Evolutionary conservation across 2,329 filamentous ascomycete genomes (phyloP).

Genomic region (Lachnellula subtilissima): DNA sequence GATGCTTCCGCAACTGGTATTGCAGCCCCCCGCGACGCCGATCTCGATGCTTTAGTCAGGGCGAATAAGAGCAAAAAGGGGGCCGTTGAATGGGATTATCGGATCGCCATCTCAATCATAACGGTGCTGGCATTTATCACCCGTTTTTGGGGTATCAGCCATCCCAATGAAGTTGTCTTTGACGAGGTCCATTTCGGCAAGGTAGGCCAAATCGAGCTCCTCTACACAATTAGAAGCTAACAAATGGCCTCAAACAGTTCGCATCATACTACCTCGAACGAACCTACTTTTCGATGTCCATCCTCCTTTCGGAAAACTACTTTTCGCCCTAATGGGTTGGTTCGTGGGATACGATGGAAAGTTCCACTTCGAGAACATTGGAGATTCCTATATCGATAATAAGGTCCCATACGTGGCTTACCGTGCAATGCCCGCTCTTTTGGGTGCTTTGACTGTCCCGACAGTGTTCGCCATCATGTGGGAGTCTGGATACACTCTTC

Average conservation of each 20-base stretch:
- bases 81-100: slow-evolving; percentile 75
- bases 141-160: slow-evolving; percentile 91
- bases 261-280: slow-evolving; percentile 84
- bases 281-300: slow-evolving; percentile 99
- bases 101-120: slow-evolving; percentile 69
- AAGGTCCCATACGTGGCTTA: slow-evolving; percentile 97
- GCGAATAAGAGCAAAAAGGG: slow-evolving; percentile 36
- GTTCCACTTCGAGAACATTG: slow-evolving; percentile 99
- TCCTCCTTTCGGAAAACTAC: slow-evolving; percentile 94
- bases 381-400: slow-evolving; percentile 95
- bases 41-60: slow-evolving; percentile 48
- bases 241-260: slow-evolving; percentile 45
- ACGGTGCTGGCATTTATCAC: slow-evolving; percentile 84
- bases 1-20: slow-evolving; percentile 30
- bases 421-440: slow-evolving; percentile 83
- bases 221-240: slow-evolving; percentile 5
- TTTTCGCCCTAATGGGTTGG: slow-evolving; percentile 97
- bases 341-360: slow-evolving; percentile 93
- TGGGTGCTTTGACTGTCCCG: slow-evolving; percentile 90
- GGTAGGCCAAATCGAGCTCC: slow-evolving; percentile 48
- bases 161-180: slow-evolving; percentile 95
- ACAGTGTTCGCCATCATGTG: slow-evolving; percentile 97
- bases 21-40: slow-evolving; percentile 33
- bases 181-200: slow-evolving; percentile 99
- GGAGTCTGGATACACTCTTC: slow-evolving; percentile 96